Conservation (phyloP, 352 stramenopile species). For the Elongisporangium anandrum region DNA sequence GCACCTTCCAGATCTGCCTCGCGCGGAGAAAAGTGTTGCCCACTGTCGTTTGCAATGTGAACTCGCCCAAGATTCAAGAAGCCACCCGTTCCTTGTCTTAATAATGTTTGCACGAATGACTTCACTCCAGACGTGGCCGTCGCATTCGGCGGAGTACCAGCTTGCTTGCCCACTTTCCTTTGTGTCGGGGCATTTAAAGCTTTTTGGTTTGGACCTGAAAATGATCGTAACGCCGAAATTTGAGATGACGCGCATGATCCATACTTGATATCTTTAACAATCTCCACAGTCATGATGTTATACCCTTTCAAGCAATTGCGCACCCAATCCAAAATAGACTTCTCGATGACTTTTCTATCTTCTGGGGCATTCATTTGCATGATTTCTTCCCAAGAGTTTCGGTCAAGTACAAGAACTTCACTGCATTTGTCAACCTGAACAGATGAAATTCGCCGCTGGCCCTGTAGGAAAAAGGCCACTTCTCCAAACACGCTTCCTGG, state of each 20-base stretch:
- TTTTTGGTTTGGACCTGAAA: neutral
- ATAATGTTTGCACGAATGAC: neutral
- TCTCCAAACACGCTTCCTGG: constrained; percentile 67
- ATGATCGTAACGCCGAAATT: neutral
- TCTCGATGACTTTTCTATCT: constrained; percentile 34
- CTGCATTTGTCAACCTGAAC: constrained; percentile 62
- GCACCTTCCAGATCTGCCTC: neutral
- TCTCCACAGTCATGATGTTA: constrained; percentile 68
- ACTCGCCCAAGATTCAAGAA: constrained; percentile 8
- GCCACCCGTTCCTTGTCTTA: neutral
- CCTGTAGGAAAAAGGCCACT: constrained; percentile 65
- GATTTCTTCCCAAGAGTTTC: constrained; percentile 43
- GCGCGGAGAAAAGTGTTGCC: neutral
- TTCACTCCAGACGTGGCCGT: neutral
- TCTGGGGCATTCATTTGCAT: constrained; percentile 36
- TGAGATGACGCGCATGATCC: neutral
- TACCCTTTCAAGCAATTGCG: constrained; percentile 60
- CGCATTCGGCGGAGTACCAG: too few relatives aligned
- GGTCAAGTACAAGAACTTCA: constrained; percentile 53
- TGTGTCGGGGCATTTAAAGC: too few relatives aligned
- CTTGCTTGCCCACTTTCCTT: neutral
- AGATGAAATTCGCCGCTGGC: constrained; percentile 51
- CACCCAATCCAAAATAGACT: constrained; percentile 44
- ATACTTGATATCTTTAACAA: constrained; percentile 65
- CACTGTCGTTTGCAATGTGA: constrained; percentile 1